Evolutionary conservation across 1,284 basidiomycete genomes (phyloP), one percentile per base, ranked within the genome.

Genomic region (Trichosporon ovoides): DNA sequence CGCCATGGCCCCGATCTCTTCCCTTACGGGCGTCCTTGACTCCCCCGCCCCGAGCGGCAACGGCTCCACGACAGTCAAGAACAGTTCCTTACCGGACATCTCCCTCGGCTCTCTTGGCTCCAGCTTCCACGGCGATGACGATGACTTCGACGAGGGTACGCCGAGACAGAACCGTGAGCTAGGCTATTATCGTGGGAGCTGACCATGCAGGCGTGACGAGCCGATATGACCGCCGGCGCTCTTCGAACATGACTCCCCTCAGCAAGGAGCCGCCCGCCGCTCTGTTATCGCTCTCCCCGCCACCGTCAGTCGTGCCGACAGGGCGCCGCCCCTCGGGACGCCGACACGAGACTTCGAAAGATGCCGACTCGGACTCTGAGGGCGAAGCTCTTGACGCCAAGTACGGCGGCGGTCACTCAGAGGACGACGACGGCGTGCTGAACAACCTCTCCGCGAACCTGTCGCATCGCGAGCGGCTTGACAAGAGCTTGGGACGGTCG

Each of bases 61-160:
- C 52, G 70, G 68, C 52, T 72, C 74, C 14, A 72, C 70, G 3
- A 48, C 52, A 63, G 57, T 57, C 63, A 19, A 58, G n/a, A 38
- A 48, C 38, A 19, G 40, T 40, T 77, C 76, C 3, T 53, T 78
- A 20, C 76, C 74, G 12, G 76, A 78, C 59, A 68, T 78, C 14
- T 70, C 75, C 1, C 67, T 78, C 5, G 76, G 72, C 1, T 76
- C 74, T 2, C 53, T 77, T 1, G 76, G 74, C 6, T 73, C 72
- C 13, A 70, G 68, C 38, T 78, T 78, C 58, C 66, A 72, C 53
- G 71, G 73, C 2, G 72, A 72, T 18, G 72, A 73, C 24, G 65
- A 69, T 63, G 61, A 61, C 22, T 58, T 63, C 51, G 60, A 48
- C 38, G 43, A 57, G 52, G 38, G 35, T 3, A 52, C 50, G 10